Conservation (phyloP, 345 rosid genomes). For the Citrus mangshanensis region DNA sequence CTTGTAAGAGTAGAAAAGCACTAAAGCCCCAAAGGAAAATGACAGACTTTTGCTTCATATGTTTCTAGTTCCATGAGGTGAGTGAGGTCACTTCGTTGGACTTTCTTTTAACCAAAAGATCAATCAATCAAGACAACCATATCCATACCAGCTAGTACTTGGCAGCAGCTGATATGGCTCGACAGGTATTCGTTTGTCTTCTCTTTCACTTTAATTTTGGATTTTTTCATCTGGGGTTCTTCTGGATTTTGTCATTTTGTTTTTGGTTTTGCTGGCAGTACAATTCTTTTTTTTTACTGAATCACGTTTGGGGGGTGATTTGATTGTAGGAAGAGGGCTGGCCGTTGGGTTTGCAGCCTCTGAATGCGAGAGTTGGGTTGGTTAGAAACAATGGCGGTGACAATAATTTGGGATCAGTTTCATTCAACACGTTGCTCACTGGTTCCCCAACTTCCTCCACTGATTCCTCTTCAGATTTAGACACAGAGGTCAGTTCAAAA, state of each 20-base stretch:
- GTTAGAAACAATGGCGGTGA: slow-evolving; percentile 27
- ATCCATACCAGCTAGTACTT: not conserved
- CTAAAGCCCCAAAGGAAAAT: slow-evolving; percentile 12
- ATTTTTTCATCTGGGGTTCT: slow-evolving; percentile 1
- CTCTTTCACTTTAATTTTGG: slow-evolving; percentile 9
- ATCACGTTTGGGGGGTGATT: slow-evolving; percentile 6
- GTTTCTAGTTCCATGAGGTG: not conserved
- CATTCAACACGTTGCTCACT: slow-evolving; percentile 43
- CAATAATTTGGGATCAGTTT: slow-evolving; percentile 32
- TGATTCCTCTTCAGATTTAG: slow-evolving; percentile 53
- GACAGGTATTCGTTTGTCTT: slow-evolving; percentile 32
- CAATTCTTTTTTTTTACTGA: slow-evolving; percentile 2
- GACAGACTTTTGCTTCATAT: slow-evolving; percentile 3
- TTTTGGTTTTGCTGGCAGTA: slow-evolving; percentile 11
- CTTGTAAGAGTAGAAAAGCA: not conserved
- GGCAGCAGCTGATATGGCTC: slow-evolving; percentile 21
- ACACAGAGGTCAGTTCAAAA: slow-evolving; percentile 52
- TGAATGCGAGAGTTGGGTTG: slow-evolving; percentile 36
- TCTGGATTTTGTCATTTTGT: slow-evolving; percentile 18
- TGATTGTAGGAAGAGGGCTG: slow-evolving; percentile 44
- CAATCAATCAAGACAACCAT: slow-evolving; percentile 24
- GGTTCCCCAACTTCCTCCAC: slow-evolving; percentile 42
- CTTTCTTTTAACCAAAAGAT: not conserved
- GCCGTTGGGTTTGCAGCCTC: slow-evolving; percentile 51
- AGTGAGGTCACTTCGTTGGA: slow-evolving; percentile 11